Percentiles rank a stretch among this genome's conserved stretches.
These are phyloP conservation scores for Sphaerostilbella broomeana DNA, from an alignment of 2,329 filamentous ascomycete genomes.

Conservation along the genomic window DNA sequence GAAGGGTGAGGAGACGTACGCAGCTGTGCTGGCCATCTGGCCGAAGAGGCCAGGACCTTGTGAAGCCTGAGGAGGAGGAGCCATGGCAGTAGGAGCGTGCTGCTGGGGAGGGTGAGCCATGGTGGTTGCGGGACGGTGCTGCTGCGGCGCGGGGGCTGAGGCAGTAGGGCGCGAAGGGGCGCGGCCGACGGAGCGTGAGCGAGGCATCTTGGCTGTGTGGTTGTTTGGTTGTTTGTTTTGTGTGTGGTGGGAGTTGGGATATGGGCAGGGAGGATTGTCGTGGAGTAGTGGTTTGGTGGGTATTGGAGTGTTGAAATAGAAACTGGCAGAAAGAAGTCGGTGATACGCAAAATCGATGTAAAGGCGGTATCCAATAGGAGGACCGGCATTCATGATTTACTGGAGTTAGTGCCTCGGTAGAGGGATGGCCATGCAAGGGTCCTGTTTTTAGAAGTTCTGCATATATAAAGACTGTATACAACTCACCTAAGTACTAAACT, in stretches of 20 bases:
- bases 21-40: conserved; percentile 95
- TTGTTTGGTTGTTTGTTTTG: conserved; percentile 14
- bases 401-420: conserved; percentile 23
- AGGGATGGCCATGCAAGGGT: conserved; percentile 8
- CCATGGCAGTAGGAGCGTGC: conserved; percentile 40
- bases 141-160: conserved; percentile 52
- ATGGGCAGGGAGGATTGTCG: conserved; percentile 8
- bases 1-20: conserved; percentile 59
- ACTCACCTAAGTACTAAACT: too few relatives aligned
- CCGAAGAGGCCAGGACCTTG: conserved; percentile 82
- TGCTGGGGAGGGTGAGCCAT: conserved; percentile 48
- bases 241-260: conserved; percentile 10
- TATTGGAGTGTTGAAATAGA: conserved; percentile 19
- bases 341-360: conserved; percentile 20
- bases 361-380: conserved; percentile 23
- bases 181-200: conserved; percentile 63
- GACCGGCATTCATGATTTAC: conserved; percentile 19
- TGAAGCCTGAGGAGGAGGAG: conserved; percentile 42
- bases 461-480: too few relatives aligned
- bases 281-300: conserved; percentile 6
- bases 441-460: too few relatives aligned
- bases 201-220: conserved; percentile 57
- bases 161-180: conserved; percentile 62
- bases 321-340: conserved; percentile 24
- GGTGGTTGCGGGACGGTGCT: conserved; percentile 64